These are phyloP conservation scores for Pseudofabraea citricarpa DNA, from an alignment of 2,329 filamentous ascomycete species.

Conservation along the genomic window DNA sequence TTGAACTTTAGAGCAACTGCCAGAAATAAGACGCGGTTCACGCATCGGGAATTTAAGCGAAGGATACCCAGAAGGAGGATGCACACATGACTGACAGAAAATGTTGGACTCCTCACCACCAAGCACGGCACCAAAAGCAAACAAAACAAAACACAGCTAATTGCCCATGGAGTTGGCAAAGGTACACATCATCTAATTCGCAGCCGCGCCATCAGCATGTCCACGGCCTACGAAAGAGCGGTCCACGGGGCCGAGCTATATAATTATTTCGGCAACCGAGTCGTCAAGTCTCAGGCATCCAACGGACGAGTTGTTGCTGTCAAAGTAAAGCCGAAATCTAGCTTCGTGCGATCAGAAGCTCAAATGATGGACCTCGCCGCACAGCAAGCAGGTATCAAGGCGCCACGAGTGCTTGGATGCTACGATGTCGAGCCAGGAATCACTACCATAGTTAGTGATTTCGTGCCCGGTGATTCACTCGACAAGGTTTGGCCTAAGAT, in stretches of 20 bases:
- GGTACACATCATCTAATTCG: too few relatives aligned
- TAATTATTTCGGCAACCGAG: constrained; percentile 1
- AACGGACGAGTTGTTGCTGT: background rate
- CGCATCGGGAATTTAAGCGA: too few relatives aligned
- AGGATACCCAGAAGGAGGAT: too few relatives aligned
- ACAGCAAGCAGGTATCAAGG: background rate
- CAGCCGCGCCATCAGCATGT: too few relatives aligned
- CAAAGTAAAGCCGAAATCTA: background rate
- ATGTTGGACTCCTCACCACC: too few relatives aligned
- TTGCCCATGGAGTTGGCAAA: too few relatives aligned
- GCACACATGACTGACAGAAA: too few relatives aligned
- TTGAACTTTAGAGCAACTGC: too few relatives aligned
- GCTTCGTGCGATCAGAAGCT: background rate
- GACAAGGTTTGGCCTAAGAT: background rate
- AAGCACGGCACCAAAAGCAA: too few relatives aligned
- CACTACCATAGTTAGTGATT: background rate
- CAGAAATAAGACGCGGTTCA: too few relatives aligned
- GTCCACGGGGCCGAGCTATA: background rate
- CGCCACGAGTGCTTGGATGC: background rate
- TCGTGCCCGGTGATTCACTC: background rate
- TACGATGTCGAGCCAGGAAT: background rate
- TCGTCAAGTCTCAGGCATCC: background rate
- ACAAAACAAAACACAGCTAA: too few relatives aligned
- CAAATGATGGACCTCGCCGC: background rate
- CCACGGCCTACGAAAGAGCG: background rate